Base-by-base conservation (phyloP, 2,329 filamentous ascomycete species). In the Cladorrhinum sp. region DNA sequence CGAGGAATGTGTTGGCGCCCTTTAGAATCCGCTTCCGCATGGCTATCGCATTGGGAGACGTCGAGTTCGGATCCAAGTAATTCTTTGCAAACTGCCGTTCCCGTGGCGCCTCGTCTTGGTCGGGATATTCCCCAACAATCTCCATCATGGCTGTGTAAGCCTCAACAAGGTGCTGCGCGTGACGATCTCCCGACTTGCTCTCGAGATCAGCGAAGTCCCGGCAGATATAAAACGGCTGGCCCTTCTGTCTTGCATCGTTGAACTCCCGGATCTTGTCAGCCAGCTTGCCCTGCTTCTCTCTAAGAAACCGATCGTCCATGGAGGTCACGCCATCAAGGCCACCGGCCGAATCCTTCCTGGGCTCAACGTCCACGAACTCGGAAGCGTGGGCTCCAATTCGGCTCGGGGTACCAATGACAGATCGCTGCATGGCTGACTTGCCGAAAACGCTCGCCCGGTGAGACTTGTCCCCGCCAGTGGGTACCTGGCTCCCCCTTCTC, bases 201-300 rank as follows among this genome's bases (percentile, higher is more conserved):
- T 96, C 91, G 55, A 95, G 86, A 42, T 87, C 83, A 7, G 86
- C 85, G 68, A 98, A 89, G 70, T 91, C 86, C 65, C 88, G 81
- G 26, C 96, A 79, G 30, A 97, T 79, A 2, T 92, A 88, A 70
- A 89, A 95, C 0, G 86, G 82, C 57, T 67, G 53, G 76, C 81
- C 69, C 85, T 84, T 67, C 86, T 80, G 61, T 90, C 94, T 86
- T 60, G 87, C 82, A 60, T 85, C 76, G 73, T 97, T 98, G 68
- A 98, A 83, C 52, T 82, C 81, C 71, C 89, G 89, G 56, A 98
- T 85, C 72, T 91, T 91, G 58, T 89, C 87, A 5, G 91, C 87
- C 70, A 96, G 90, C 69, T 87, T 88, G 60, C 85, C 83, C 75
- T 97, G 92, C 76, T 96, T 96, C 73, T 96, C 90, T 53, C 93